Conservation (phyloP, 2,329 filamentous ascomycete species). For the Camptophora hylomeconis region DNA sequence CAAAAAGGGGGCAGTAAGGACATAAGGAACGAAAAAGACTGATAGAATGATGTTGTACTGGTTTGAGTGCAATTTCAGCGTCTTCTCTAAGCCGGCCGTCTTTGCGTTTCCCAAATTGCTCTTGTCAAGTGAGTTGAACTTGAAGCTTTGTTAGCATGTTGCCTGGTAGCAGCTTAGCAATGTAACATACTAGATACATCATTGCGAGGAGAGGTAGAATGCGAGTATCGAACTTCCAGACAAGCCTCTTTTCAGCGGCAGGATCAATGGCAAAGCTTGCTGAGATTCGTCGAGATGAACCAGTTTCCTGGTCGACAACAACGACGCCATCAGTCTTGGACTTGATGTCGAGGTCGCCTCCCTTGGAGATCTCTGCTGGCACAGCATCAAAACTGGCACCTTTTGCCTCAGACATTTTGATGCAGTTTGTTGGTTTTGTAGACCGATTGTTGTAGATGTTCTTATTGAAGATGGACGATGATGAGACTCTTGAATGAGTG, state of each 20-base stretch:
- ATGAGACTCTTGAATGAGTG: no score
- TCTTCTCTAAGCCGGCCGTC: constrained; percentile 37
- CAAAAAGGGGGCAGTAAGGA: constrained; percentile 54
- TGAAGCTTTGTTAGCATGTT: constrained; percentile 26
- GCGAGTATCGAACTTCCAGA: constrained; percentile 41
- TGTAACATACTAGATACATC: constrained; percentile 51
- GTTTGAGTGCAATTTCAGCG: constrained; percentile 44
- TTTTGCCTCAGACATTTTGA: no score
- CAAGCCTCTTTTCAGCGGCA: constrained; percentile 35
- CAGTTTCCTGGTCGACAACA: constrained; percentile 6
- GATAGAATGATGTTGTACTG: constrained; percentile 58
- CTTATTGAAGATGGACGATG: no score
- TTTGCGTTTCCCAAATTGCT: constrained; percentile 44
- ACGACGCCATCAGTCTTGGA: constrained; percentile 2
- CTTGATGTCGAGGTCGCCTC: no score
- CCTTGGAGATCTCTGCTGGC: no score
- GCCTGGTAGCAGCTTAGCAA: no score
- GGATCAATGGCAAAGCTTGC: constrained; percentile 25
- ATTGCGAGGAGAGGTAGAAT: constrained; percentile 45
- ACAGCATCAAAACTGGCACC: no score
- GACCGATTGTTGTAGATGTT: no score
- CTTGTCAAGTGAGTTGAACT: constrained; percentile 40
- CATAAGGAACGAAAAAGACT: constrained; percentile 66
- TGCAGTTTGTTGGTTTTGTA: no score
- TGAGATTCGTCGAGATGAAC: constrained; percentile 6